Evolutionary conservation across 345 rosid species (phyloP).

Genomic region (Eucalyptus tenuipes): DNA sequence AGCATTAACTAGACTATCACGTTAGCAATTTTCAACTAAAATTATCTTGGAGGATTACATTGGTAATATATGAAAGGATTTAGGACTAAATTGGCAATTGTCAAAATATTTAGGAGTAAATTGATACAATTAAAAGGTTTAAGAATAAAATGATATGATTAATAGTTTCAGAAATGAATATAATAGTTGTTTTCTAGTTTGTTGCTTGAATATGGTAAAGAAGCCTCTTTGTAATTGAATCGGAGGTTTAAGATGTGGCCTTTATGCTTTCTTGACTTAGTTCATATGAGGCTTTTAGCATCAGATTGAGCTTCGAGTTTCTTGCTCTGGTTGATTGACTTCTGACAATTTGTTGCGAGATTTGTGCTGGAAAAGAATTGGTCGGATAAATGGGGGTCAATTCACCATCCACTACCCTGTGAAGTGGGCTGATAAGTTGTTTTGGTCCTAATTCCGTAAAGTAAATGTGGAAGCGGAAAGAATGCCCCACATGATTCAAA

Average conservation of each 20-base stretch:
- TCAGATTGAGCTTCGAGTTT: not conserved
- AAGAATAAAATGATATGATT: no score
- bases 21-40: not conserved
- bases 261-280: not conserved
- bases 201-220: not conserved
- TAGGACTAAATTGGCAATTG: accelerated
- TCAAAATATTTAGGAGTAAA: no score
- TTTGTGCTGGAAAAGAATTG: not conserved
- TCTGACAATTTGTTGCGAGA: not conserved
- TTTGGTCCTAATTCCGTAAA: not conserved
- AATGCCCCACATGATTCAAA: not conserved
- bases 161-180: not conserved
- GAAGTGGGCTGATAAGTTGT: not conserved
- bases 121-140: no score
- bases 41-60: accelerated
- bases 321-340: not conserved
- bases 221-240: not conserved
- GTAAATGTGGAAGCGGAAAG: not conserved
- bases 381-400: not conserved
- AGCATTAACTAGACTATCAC: not conserved
- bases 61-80: no score
- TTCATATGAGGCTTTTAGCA: not conserved
- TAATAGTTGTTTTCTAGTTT: not conserved
- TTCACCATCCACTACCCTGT: not conserved
- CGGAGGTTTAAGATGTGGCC: not conserved